These are phyloP conservation scores for Avena sativa DNA, from an alignment of 176 grass and related monocot species.

Conservation along the genomic window DNA sequence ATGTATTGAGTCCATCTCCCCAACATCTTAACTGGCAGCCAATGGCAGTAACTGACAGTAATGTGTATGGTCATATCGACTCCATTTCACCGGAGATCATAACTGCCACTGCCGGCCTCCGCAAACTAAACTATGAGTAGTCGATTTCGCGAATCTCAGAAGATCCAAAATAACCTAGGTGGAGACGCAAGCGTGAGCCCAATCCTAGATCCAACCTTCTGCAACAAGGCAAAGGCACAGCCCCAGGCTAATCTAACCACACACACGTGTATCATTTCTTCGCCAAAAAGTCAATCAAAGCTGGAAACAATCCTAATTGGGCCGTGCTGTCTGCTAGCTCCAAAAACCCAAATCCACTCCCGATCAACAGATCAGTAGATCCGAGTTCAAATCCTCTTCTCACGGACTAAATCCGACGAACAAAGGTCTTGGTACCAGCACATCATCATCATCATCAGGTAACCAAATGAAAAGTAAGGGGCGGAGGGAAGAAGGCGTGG, in stretches of 20 bases:
- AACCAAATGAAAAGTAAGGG: background rate
- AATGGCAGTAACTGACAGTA: background rate
- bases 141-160: background rate
- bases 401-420: background rate
- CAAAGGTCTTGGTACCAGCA: background rate
- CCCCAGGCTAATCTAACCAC: background rate
- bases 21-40: background rate
- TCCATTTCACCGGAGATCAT: background rate
- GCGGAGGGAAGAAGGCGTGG: background rate
- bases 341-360: background rate
- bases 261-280: background rate
- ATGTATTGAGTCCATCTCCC: background rate
- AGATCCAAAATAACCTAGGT: background rate
- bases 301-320: background rate
- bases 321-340: background rate
- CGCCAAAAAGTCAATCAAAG: background rate
- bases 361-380: conserved; percentile 34
- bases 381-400: background rate
- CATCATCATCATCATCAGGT: background rate
- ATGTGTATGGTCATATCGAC: too few species aligned
- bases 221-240: background rate
- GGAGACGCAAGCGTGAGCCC: background rate
- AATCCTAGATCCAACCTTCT: conserved; percentile 16
- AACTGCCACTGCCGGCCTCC: background rate
- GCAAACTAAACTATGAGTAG: background rate